These are phyloP conservation scores for Serpula lacrymans DNA, from an alignment of 768 basidiomycete species.

Conservation along the genomic window DNA sequence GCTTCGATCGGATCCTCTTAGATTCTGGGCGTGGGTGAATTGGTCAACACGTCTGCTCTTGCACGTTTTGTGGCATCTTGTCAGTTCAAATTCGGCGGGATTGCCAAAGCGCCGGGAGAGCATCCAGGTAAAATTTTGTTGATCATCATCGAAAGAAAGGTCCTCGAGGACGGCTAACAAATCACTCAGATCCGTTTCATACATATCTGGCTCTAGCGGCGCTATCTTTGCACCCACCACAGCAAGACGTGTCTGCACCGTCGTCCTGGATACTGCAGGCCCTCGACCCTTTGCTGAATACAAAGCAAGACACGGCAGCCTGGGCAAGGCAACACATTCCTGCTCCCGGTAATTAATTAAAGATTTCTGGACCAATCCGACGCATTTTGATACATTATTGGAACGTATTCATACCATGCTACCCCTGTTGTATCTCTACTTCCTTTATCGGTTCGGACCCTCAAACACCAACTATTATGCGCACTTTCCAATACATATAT, in stretches of 20 bases:
- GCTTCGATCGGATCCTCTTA: conserved; percentile 22
- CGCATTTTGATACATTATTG: too few relatives aligned
- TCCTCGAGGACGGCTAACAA: conserved; percentile 5
- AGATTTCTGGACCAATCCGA: too few relatives aligned
- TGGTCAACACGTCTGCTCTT: conserved; percentile 58
- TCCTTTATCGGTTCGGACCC: too few relatives aligned
- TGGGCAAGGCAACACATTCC: conserved; percentile 69
- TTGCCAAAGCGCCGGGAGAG: conserved; percentile 80
- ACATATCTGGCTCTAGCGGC: conserved; percentile 90
- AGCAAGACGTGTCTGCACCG: conserved; percentile 13
- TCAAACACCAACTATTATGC: too few relatives aligned
- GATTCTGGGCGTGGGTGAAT: conserved; percentile 63
- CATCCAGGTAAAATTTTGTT: conserved; percentile 56
- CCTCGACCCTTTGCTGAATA: conserved; percentile 72
- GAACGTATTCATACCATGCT: too few relatives aligned
- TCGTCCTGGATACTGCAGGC: conserved; percentile 54
- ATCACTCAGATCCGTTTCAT: conserved; percentile 80
- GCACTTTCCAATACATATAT: too few relatives aligned
- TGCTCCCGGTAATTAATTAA: conserved; percentile 7
- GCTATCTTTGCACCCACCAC: conserved; percentile 62
- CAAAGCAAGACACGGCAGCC: conserved; percentile 54
- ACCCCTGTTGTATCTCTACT: too few relatives aligned
- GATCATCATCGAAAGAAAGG: neutral
- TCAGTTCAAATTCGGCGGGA: conserved; percentile 88
- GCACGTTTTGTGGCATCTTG: conserved; percentile 65